phyloP scores from a whole-genome alignment of 2,329 filamentous ascomycete species.

The Aspergillus vadensis region DNA sequence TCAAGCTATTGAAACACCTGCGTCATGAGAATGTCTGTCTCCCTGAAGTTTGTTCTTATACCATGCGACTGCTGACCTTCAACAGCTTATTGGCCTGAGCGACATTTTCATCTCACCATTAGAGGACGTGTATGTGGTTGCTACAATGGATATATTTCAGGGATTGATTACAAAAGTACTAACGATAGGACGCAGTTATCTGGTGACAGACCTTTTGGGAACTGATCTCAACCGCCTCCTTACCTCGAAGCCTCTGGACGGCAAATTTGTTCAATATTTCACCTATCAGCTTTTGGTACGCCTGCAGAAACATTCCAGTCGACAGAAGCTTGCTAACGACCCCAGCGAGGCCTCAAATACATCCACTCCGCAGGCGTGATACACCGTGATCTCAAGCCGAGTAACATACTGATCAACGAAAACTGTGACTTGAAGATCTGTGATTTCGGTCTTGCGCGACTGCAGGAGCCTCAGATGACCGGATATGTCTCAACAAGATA shows the following conservation, averaged over 20 bases:
- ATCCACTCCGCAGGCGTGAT: slow-evolving; percentile 98
- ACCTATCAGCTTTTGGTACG: slow-evolving; percentile 94
- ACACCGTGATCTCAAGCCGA: slow-evolving; percentile 95
- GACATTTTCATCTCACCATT: slow-evolving; percentile 99
- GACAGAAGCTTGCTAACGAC: background rate
- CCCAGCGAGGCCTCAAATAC: slow-evolving; percentile 92
- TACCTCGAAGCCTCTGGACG: slow-evolving; percentile 92
- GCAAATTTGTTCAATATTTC: slow-evolving; percentile 99
- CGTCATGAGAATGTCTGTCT: slow-evolving; percentile 88
- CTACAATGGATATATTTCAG: slow-evolving; percentile 31
- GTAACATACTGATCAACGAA: slow-evolving; percentile 98
- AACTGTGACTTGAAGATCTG: slow-evolving; percentile 99
- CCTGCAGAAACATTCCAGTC: background rate
- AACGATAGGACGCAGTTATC: slow-evolving; percentile 65
- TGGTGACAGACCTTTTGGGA: slow-evolving; percentile 94
- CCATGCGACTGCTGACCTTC: slow-evolving; percentile 14
- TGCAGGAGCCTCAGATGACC: slow-evolving; percentile 99
- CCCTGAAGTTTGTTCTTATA: background rate
- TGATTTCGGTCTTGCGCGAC: slow-evolving; percentile 94
- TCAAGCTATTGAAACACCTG: slow-evolving; percentile 95
- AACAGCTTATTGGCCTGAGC: slow-evolving; percentile 89
- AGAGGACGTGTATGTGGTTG: slow-evolving; percentile 78
- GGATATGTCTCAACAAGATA: slow-evolving; percentile 98
- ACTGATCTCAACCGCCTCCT: slow-evolving; percentile 94
- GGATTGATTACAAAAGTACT: background rate